Conservation (phyloP, 1,284 basidiomycete species). For the Cryptococcus jaspeensis region DNA sequence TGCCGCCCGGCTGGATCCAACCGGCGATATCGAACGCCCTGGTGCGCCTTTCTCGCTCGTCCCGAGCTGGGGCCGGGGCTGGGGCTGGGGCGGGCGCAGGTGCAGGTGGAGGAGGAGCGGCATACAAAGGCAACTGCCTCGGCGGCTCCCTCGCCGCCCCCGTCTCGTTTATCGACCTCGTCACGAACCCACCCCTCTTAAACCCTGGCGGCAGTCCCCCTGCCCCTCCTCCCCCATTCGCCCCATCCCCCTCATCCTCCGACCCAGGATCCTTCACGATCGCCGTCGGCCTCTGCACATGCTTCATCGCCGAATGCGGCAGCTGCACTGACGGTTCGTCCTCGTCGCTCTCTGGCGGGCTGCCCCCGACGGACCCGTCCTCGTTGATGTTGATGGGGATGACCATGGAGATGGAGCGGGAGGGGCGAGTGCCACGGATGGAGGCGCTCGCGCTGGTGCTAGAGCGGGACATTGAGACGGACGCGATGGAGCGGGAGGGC, state of each 20-base stretch:
- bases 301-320: conserved; percentile 28
- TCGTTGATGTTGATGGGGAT: conserved; percentile 9
- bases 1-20: not conserved
- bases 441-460: not conserved
- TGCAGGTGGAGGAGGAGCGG: not conserved
- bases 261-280: conserved; percentile 1
- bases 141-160: not conserved
- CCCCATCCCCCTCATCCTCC: not conserved
- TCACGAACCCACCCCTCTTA: not conserved
- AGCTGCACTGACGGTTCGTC: conserved; percentile 31
- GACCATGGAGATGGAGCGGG: conserved; percentile 3
- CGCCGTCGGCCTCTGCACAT: conserved; percentile 26
- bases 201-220: not conserved
- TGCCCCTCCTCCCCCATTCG: not conserved
- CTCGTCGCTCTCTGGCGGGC: conserved; percentile 37
- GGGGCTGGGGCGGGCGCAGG: not conserved
- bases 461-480: not conserved
- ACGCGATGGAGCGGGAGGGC: not conserved
- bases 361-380: conserved; percentile 24
- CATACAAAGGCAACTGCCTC: not conserved
- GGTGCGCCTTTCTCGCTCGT: not conserved
- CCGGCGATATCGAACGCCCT: not conserved
- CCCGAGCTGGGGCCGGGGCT: not conserved
- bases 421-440: not conserved
- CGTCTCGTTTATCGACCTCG: not conserved